These are phyloP conservation scores for Mortierella sp. DNA, from an alignment of 371 early-diverging fungal species.

Conservation along the genomic window DNA sequence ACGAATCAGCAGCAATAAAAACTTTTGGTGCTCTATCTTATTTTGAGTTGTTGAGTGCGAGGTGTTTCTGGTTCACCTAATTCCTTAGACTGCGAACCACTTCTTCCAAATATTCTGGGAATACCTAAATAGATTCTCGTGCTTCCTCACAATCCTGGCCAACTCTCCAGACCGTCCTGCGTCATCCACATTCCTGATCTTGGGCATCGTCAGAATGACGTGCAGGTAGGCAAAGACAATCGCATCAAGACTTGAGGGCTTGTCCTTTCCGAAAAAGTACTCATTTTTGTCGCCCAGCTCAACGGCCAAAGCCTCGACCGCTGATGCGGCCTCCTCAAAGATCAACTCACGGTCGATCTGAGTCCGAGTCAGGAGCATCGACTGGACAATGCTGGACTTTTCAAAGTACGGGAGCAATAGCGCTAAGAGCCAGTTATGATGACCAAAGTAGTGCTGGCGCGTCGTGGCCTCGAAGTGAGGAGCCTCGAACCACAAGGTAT, in stretches of 20 bases:
- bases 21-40: no score
- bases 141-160: conserved; percentile 46
- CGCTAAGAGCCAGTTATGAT: conserved; percentile 27
- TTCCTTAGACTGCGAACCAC: conserved; percentile 35
- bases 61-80: background rate
- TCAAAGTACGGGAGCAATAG: conserved; percentile 27
- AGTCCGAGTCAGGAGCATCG: conserved; percentile 44
- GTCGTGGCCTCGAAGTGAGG: conserved; percentile 48
- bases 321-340: conserved; percentile 46
- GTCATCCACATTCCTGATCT: conserved; percentile 31
- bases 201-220: conserved; percentile 45
- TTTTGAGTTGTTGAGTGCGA: no score
- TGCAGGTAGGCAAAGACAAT: conserved; percentile 49
- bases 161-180: conserved; percentile 42
- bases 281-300: conserved; percentile 25
- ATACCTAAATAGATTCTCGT: conserved; percentile 43
- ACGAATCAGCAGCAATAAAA: no score
- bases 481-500: conserved; percentile 51
- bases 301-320: conserved; percentile 38
- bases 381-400: conserved; percentile 30
- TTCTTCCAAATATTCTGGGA: conserved; percentile 48
- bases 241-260: conserved; percentile 44
- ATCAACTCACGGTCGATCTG: conserved; percentile 52
- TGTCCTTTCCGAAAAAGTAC: conserved; percentile 45
- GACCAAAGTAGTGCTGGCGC: conserved; percentile 51